Conservation (phyloP, 305 asterid species). For the Solanum hybrid region DNA sequence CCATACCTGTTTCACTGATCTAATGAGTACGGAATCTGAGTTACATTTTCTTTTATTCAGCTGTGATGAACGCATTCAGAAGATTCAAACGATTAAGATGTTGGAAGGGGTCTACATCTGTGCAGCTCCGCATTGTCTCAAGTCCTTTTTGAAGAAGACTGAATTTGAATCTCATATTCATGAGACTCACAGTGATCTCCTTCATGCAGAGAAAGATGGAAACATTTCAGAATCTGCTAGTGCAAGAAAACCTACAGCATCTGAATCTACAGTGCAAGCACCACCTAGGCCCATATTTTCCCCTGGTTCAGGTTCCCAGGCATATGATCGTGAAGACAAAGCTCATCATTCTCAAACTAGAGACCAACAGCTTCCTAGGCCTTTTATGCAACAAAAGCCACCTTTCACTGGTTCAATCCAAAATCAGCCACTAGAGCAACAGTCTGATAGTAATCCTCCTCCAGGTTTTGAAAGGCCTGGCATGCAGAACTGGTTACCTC, state of each 20-base stretch:
- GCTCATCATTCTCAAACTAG: constrained; percentile 41
- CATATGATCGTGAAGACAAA: constrained; percentile 52
- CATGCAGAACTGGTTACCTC: constrained; percentile 54
- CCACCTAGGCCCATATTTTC: constrained; percentile 54
- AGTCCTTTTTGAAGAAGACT: constrained; percentile 73
- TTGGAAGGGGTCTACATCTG: constrained; percentile 81
- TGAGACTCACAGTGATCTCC: constrained; percentile 53
- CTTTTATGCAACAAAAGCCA: constrained; percentile 43
- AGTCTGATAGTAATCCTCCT: constrained; percentile 40
- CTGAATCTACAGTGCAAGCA: constrained; percentile 91
- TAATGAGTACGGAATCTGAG: not conserved
- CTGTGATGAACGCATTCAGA: constrained; percentile 82
- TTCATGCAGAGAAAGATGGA: constrained; percentile 52
- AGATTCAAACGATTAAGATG: constrained; percentile 94
- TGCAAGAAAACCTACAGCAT: constrained; percentile 58
- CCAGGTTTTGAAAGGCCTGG: constrained; percentile 54
- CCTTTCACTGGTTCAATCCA: constrained; percentile 54
- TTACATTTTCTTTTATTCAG: constrained; percentile 21
- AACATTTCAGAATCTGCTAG: constrained; percentile 61
- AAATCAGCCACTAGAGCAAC: constrained; percentile 55
- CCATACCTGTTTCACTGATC: not conserved
- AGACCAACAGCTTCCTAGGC: constrained; percentile 51
- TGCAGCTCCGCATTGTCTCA: constrained; percentile 90
- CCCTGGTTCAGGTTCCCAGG: constrained; percentile 53
- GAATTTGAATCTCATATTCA: constrained; percentile 68